Conservation (phyloP, 495 filamentous ascomycete species). For the Talaromyces nanjingensis region DNA sequence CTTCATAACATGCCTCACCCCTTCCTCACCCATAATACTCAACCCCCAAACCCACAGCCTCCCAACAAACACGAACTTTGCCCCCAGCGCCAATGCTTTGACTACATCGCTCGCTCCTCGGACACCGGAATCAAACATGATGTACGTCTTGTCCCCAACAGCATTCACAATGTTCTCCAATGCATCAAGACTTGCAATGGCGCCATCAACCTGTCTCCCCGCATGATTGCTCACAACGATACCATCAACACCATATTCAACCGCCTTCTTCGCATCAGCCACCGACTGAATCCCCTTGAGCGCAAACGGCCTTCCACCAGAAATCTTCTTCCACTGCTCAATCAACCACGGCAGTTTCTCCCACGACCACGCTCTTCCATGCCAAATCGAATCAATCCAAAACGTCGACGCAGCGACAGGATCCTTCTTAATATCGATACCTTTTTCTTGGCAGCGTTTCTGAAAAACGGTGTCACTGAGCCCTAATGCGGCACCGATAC, state of each 20-base stretch:
- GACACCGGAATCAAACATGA: slow-evolving; percentile 61
- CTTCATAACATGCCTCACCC: slow-evolving; percentile 60
- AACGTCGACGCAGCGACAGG: slow-evolving; percentile 44
- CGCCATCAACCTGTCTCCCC: slow-evolving; percentile 20
- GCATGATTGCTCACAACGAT: slow-evolving; percentile 51
- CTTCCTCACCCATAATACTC: slow-evolving; percentile 51
- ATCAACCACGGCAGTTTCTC: slow-evolving; percentile 45
- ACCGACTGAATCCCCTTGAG: slow-evolving; percentile 43
- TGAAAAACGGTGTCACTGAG: slow-evolving; percentile 53
- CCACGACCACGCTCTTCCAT: slow-evolving; percentile 55
- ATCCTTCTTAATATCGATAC: slow-evolving; percentile 46
- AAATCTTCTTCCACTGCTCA: slow-evolving; percentile 49
- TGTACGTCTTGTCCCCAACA: slow-evolving; percentile 45
- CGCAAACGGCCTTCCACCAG: slow-evolving; percentile 50
- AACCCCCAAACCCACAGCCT: slow-evolving; percentile 58
- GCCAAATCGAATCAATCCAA: slow-evolving; percentile 64
- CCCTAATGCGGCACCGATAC: slow-evolving; percentile 49
- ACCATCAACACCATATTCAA: slow-evolving; percentile 43
- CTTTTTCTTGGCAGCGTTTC: slow-evolving; percentile 37
- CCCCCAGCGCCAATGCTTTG: slow-evolving; percentile 84
- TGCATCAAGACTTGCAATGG: slow-evolving; percentile 43
- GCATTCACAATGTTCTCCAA: slow-evolving; percentile 56
- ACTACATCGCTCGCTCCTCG: slow-evolving; percentile 57
- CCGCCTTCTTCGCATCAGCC: slow-evolving; percentile 41
- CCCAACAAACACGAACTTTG: slow-evolving; percentile 79